Evolutionary conservation across 768 basidiomycete species (phyloP), one percentile per base, ranked within the genome.

Genomic region (Boletus barrowsii): DNA sequence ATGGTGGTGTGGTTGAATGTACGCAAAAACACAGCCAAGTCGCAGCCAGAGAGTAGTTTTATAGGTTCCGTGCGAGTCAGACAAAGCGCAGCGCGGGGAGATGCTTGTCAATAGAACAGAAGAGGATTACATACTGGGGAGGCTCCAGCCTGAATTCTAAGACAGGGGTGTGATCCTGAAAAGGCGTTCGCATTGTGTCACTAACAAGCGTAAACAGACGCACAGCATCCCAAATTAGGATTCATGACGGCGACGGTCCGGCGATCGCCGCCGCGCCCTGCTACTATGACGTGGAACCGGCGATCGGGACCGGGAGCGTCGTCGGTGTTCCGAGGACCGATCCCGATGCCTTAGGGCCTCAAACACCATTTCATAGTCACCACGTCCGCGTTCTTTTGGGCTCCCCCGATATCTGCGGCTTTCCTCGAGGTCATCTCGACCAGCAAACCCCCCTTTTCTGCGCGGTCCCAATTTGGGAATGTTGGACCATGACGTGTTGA

Each of bases 401-500:
- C 55, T 60, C 22, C 68, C 60, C 49, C 92, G 71, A 62, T 93
- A 93, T 50, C 79, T 78, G 47, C 82, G 76, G 1, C 90, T 90
- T 55, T 76, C 75, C 63, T 90, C 90, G 14, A 93, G 74, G 62
- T 93, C 86, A 22, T 86, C 81, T 33, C 90, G 78, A 26, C 91
- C 90, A 1, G 73, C 91, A 61, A 86, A 92, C 4, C 81, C 66
- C 6, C 68, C 53, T 76, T 64, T 60, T 57, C 70, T 46, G 61
- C 70, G 61, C 2, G 80, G 72, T 10, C 74, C 80, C 55, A 82
- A 73, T 62, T 79, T 81, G 52, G 87, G 81, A 54, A 88, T 76
- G 72, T 92, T 93, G 5, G 91, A 88, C 91, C 92, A 95, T 13
- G 74, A 68, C 10, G 74, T 83, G 68, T 96, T 95, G 46, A 92